Base-by-base conservation (phyloP, 2,329 filamentous ascomycete species). In the Stachybotrys chartarum region DNA sequence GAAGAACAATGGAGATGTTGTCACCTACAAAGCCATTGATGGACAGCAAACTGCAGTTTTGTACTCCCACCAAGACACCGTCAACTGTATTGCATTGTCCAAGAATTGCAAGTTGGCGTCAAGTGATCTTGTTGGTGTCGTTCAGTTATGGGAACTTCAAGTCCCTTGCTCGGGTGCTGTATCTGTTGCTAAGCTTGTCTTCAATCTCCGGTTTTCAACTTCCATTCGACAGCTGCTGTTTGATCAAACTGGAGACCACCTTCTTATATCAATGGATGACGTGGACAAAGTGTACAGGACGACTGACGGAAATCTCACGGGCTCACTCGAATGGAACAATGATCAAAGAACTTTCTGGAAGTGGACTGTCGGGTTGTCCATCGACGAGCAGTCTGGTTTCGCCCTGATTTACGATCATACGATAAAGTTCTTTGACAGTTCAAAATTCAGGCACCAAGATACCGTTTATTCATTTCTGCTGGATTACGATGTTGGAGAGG, bases 1-100 rank as follows among this genome's bases (percentile, higher is more conserved):
- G 6, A 62, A 57, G 24, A 45, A 55, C 30, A 51, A 59, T 49
- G 60, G 61, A 11, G 35, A 55, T 7, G 54, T 63, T 2, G 42
- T 57, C 10, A 56, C 54, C 17, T 59, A 46, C 8, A 47, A 31
- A 18, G 35, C 8, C 8, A 46, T 35, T 5, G 42, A 53, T 24
- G 48, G 48, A 6, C 14, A 50, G 48, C 10, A 30, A 10, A 30
- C 7, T 14, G 17, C 17, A 12, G 11, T 30, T 30, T 30, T 51
- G 8, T 51, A 51, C 49, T 7, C 49, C 4, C 49, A 51, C 16
- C 4, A 51, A 8, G 49, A 51, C 17, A 14, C 49, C 14, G 49
- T 51, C 18, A 35, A 8, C 18, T 35, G 30, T 35, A 31, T 51
- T 3, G 30, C 49, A n/a, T 32, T 30, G 12, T 51, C 17, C 16